These are phyloP conservation scores for Nyctanthes arbortristis DNA, from an alignment of 257 asterid species.

Conservation along the genomic window DNA sequence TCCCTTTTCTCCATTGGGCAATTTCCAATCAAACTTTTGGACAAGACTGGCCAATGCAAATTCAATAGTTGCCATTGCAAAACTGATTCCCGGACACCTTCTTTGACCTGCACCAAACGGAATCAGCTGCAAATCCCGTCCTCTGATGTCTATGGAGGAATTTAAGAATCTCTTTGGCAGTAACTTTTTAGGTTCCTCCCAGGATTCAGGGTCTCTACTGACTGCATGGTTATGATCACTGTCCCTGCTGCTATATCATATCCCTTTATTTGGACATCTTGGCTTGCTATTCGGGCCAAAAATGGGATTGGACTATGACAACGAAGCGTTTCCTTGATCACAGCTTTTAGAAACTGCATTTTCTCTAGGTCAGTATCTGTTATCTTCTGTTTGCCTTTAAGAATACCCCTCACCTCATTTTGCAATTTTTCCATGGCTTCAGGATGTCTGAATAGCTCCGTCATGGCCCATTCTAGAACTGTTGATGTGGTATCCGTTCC, in stretches of 20 bases:
- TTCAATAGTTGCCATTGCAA: too few species aligned
- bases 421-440: slow-evolving; percentile 2
- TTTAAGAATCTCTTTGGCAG: background rate
- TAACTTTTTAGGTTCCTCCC: background rate
- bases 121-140: background rate
- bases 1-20: too few species aligned
- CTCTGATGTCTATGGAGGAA: background rate
- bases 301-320: slow-evolving; percentile 4
- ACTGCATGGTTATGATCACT: background rate
- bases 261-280: background rate
- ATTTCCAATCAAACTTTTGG: too few species aligned
- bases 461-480: slow-evolving; percentile 26
- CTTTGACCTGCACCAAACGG: background rate
- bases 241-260: background rate
- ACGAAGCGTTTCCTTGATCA: slow-evolving; percentile 23
- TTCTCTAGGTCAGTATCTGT: slow-evolving; percentile 18
- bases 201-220: background rate
- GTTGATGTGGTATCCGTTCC: slow-evolving; percentile 34
- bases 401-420: slow-evolving; percentile 2
- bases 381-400: slow-evolving; percentile 9
- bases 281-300: background rate
- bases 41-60: too few species aligned
- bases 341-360: slow-evolving; percentile 18
- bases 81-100: background rate
- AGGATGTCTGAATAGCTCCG: slow-evolving; percentile 21